Conservation (phyloP, 1,139 yeast species). For the Pichia sp. region DNA sequence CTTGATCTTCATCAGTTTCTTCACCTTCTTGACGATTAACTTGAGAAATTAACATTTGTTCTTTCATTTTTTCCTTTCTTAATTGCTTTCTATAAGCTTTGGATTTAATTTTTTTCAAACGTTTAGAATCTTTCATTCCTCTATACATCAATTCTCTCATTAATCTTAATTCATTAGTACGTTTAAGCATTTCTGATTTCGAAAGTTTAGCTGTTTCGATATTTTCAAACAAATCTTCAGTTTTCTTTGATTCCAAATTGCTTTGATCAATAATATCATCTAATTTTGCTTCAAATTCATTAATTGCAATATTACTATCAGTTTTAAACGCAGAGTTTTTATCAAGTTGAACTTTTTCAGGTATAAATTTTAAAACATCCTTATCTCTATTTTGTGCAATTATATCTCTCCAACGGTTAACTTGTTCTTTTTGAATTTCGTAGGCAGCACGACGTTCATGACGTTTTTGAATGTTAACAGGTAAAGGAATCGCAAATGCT, state of each 20-base stretch:
- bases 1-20: constrained; percentile 39
- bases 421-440: constrained; percentile 80
- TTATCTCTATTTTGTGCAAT: constrained; percentile 77
- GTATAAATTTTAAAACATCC: constrained; percentile 68
- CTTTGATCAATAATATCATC: constrained; percentile 57
- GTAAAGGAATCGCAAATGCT: constrained; percentile 74
- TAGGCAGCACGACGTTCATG: constrained; percentile 88
- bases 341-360: constrained; percentile 41
- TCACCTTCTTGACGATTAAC: constrained; percentile 39
- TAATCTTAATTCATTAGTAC: constrained; percentile 76
- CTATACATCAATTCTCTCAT: constrained; percentile 97
- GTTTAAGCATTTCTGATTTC: constrained; percentile 69
- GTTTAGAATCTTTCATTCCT: constrained; percentile 83
- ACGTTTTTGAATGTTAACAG: constrained; percentile 77
- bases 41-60: constrained; percentile 49
- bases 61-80: constrained; percentile 74
- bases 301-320: constrained; percentile 43
- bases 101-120: constrained; percentile 91
- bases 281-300: constrained; percentile 65
- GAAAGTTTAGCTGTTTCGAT: constrained; percentile 77
- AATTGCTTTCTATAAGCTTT: constrained; percentile 82
- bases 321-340: constrained; percentile 48
- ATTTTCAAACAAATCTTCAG: constrained; percentile 77
- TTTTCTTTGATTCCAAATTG: constrained; percentile 63
- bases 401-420: constrained; percentile 81